Evolutionary conservation across 1,139 yeast genomes (phyloP), one percentile per base, ranked within the genome.

Genomic region (Eremothecium sinecaudum): DNA sequence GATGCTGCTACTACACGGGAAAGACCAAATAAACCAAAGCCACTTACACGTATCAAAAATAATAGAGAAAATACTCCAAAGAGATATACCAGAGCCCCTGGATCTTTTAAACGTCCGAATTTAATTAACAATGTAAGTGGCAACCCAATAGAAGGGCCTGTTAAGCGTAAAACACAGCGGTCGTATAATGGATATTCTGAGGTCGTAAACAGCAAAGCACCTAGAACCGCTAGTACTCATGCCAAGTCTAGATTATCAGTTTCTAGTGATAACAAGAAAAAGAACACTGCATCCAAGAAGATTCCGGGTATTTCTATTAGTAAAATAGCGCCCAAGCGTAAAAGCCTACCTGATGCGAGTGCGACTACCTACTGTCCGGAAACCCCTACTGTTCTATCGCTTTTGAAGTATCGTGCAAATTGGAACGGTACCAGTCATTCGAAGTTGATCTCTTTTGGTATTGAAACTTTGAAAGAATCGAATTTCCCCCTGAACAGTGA

Each of bases 401-500:
- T 53, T 18, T 31, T 51, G 21, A 47, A 44, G 31, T 48, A 44
- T 30, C 38, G 41, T 14, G 45, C 58, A 3, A 31, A 32, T 12
- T 31, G 48, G 17, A 40, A 41, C 6, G 36, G 40, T 23, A 41
- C 44, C 10, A 33, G 42, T 4, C 32, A 37, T 4, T 38, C 53
- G 2, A 47, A 46, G 31, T 18, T 47, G 32, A 33, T 40, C 16
- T 39, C 32, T 11, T 52, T 38, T 34, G 48, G 50, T 9, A 17
- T 50, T 9, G 32, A 36, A 3, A 34, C 45, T 6, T 32, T 53
- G 42, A 39, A 36, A 12, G 36, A 48, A 8, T 38, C 45, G 4
- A 40, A 47, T 21, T 53, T 42, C 33, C 59, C 59, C 1, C 19
- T 49, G 1, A 25, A 42, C 31, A 46, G 52, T 33, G 33, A 35